These are phyloP conservation scores for Zygosaccharomyces sapae DNA, from an alignment of 1,139 yeast species.

Conservation along the genomic window DNA sequence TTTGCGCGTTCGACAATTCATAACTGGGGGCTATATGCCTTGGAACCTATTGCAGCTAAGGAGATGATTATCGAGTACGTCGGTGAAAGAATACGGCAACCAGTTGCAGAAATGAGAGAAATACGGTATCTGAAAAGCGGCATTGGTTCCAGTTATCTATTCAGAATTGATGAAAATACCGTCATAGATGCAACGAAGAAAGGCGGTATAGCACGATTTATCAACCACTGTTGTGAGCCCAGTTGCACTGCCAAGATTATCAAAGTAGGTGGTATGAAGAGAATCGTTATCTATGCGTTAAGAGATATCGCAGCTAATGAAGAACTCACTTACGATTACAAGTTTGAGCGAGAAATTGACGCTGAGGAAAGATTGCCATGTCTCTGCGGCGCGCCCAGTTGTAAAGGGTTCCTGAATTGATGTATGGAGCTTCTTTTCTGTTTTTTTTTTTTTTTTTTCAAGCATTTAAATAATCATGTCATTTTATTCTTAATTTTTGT, in stretches of 20 bases:
- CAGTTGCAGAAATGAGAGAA: conserved; percentile 91
- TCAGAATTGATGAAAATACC: conserved; percentile 87
- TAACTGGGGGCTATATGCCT: conserved; percentile 95
- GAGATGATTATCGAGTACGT: conserved; percentile 98
- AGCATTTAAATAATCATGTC: not conserved
- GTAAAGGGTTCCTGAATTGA: conserved; percentile 85
- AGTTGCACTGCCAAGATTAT: conserved; percentile 96
- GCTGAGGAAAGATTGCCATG: conserved; percentile 89
- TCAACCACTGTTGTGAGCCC: conserved; percentile 95
- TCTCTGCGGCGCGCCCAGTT: conserved; percentile 89
- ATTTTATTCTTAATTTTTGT: not conserved
- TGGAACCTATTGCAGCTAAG: conserved; percentile 88
- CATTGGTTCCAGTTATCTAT: conserved; percentile 89
- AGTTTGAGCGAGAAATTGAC: conserved; percentile 86
- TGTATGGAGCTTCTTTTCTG: too few species aligned
- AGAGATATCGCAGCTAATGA: conserved; percentile 86
- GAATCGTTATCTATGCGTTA: conserved; percentile 92
- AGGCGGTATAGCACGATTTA: conserved; percentile 94
- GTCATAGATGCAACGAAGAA: conserved; percentile 96
- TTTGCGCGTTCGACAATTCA: conserved; percentile 96
- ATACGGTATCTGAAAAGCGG: conserved; percentile 83
- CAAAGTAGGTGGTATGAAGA: conserved; percentile 87
- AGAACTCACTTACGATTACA: conserved; percentile 91
- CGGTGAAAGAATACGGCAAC: conserved; percentile 94
- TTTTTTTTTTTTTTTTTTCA: not conserved